phyloP scores from a whole-genome alignment of 1,284 basidiomycete genomes.

The Megacollybia platyphylla region DNA sequence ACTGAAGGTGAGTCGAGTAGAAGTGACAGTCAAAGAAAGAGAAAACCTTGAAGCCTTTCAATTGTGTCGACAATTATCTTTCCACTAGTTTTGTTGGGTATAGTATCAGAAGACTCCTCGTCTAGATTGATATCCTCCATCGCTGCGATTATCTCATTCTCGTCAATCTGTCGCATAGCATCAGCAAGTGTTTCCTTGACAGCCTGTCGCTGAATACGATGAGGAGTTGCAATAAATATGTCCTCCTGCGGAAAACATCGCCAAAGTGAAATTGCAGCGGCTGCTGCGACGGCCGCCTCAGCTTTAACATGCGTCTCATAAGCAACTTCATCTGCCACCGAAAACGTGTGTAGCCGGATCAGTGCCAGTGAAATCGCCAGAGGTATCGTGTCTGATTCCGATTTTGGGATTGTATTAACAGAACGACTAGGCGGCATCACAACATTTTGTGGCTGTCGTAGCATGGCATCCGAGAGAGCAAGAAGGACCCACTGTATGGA shows the following conservation, averaged over 20 bases:
- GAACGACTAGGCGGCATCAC: slow-evolving; percentile 16
- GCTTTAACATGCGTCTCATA: slow-evolving; percentile 32
- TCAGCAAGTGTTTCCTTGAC: slow-evolving; percentile 23
- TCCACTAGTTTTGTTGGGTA: neutral
- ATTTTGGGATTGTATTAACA: neutral
- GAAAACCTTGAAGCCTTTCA: slow-evolving; percentile 31
- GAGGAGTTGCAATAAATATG: slow-evolving; percentile 36
- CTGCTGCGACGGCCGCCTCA: slow-evolving; percentile 31
- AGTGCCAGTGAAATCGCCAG: slow-evolving; percentile 27
- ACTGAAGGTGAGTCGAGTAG: neutral
- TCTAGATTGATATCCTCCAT: slow-evolving; percentile 6
- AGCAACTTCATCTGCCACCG: slow-evolving; percentile 17
- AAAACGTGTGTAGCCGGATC: slow-evolving; percentile 19
- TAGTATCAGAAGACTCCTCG: slow-evolving; percentile 1
- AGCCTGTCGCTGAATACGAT: slow-evolving; percentile 33
- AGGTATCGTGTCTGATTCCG: slow-evolving; percentile 9
- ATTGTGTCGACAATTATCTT: slow-evolving; percentile 32
- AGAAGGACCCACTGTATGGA: slow-evolving; percentile 19
- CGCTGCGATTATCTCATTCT: slow-evolving; percentile 8
- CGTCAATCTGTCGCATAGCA: slow-evolving; percentile 8
- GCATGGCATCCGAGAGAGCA: slow-evolving; percentile 25
- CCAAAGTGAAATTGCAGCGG: slow-evolving; percentile 22
- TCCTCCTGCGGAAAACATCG: slow-evolving; percentile 25
- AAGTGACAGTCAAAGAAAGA: neutral
- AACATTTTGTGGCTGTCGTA: slow-evolving; percentile 19